Evolutionary conservation across 2,329 filamentous ascomycete genomes (phyloP).

Genomic region (Neonectria punicea): DNA sequence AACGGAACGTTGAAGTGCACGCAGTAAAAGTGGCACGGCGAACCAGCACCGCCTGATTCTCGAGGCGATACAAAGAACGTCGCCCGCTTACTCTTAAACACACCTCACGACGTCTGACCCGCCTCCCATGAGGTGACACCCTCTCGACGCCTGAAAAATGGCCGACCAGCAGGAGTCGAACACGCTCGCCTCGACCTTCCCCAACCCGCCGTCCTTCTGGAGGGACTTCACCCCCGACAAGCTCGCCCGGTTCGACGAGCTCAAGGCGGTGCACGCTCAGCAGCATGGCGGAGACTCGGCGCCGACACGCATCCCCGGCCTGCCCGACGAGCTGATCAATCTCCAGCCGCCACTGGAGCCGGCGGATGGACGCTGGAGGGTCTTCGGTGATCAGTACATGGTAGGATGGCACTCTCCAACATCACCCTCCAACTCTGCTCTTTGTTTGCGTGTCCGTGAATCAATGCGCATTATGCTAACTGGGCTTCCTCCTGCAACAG

Average conservation of each 20-base stretch:
- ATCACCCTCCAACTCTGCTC: not conserved
- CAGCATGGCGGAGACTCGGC: conserved; percentile 42
- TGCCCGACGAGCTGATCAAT: conserved; percentile 78
- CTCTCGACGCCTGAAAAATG: conserved; percentile 57
- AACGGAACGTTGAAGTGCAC: not conserved
- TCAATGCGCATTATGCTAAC: conserved; percentile 5
- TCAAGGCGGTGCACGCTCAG: conserved; percentile 54
- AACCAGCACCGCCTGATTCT: too few species aligned
- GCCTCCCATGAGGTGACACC: conserved; percentile 28
- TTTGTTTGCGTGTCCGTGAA: not conserved
- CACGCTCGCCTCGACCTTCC: conserved; percentile 75
- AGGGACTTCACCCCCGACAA: conserved; percentile 85
- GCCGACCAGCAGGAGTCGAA: conserved; percentile 62
- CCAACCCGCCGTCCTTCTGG: conserved; percentile 90
- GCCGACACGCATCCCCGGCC: conserved; percentile 52
- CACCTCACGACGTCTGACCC: not conserved
- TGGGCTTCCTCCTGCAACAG: conserved; percentile 43
- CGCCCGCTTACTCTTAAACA: not conserved
- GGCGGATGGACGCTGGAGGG: conserved; percentile 73
- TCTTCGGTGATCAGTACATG: conserved; percentile 76
- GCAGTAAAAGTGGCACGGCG: too few species aligned
- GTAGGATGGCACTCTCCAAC: conserved; percentile 44
- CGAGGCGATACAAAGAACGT: not conserved
- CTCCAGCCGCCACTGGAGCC: conserved; percentile 86
- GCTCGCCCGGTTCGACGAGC: conserved; percentile 62